These are phyloP conservation scores for Betula pendula DNA, from an alignment of 306 rosid species.

Conservation along the genomic window DNA sequence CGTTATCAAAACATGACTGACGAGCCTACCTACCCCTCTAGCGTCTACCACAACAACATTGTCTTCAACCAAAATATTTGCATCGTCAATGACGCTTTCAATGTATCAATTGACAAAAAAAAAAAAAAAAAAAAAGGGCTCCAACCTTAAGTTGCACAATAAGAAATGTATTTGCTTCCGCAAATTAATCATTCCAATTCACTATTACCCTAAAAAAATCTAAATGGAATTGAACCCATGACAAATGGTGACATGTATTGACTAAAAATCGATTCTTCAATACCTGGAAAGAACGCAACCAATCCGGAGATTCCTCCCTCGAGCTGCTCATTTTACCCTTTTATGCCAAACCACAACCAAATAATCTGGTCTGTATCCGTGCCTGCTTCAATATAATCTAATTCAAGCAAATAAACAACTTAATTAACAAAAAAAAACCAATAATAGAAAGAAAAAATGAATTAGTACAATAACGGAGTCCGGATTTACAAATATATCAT, in stretches of 20 bases:
- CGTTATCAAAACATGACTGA: background rate
- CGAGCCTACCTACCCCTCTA: background rate
- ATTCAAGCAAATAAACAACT: background rate
- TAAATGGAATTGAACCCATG: background rate
- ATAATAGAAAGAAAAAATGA: no score
- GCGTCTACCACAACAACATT: background rate
- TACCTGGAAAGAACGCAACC: conserved; percentile 86
- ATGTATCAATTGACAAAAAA: no score
- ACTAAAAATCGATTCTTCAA: no score
- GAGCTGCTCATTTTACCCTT: conserved; percentile 57
- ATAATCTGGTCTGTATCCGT: background rate
- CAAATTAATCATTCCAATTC: background rate
- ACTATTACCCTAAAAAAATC: background rate
- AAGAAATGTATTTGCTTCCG: background rate
- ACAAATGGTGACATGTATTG: background rate
- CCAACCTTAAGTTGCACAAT: background rate
- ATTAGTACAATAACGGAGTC: background rate
- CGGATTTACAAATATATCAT: no score
- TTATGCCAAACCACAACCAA: conserved; percentile 4
- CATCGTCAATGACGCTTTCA: background rate
- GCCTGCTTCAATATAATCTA: conserved; percentile 2
- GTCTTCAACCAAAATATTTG: background rate
- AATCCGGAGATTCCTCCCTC: conserved; percentile 85
- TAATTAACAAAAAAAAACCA: background rate
- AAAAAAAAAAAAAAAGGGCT: no score